These are phyloP conservation scores for Zygotorulaspora danielsina DNA, from an alignment of 805 yeast species.

Conservation along the genomic window DNA sequence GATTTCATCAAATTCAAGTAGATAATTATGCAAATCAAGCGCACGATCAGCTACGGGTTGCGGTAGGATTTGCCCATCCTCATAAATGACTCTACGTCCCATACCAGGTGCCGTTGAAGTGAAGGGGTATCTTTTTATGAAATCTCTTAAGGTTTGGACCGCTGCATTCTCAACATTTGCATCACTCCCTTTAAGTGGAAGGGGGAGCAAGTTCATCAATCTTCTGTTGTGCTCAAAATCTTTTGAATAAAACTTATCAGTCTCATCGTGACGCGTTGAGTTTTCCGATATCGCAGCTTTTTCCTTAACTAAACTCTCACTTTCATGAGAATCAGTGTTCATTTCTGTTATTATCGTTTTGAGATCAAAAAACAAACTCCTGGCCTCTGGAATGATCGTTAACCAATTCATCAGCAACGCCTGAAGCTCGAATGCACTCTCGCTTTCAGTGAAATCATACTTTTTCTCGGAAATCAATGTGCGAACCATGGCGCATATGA, in stretches of 20 bases:
- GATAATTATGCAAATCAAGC: conserved; percentile 13
- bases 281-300: background rate
- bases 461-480: conserved; percentile 45
- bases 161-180: conserved; percentile 24
- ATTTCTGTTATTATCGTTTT: conserved; percentile 22
- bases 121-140: conserved; percentile 27
- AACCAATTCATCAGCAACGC: conserved; percentile 62
- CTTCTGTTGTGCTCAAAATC: conserved; percentile 20
- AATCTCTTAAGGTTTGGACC: conserved; percentile 24
- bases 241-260: background rate
- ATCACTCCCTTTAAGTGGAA: conserved; percentile 14
- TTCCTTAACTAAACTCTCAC: background rate
- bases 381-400: conserved; percentile 58
- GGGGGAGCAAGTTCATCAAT: conserved; percentile 26
- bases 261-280: background rate
- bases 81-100: conserved; percentile 26
- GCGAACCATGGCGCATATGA: conserved; percentile 60
- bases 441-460: conserved; percentile 45
- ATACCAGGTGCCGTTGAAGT: conserved; percentile 18
- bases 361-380: conserved; percentile 47
- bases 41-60: conserved; percentile 18
- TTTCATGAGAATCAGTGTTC: conserved; percentile 1
- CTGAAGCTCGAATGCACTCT: conserved; percentile 57
- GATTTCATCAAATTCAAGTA: conserved; percentile 19
- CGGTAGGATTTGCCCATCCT: conserved; percentile 26